A percentile compares a stretch with the other conserved stretches of the same genome.
These are phyloP conservation scores for Dentipellis fragilis DNA, from an alignment of 768 basidiomycete species.

Conservation along the genomic window DNA sequence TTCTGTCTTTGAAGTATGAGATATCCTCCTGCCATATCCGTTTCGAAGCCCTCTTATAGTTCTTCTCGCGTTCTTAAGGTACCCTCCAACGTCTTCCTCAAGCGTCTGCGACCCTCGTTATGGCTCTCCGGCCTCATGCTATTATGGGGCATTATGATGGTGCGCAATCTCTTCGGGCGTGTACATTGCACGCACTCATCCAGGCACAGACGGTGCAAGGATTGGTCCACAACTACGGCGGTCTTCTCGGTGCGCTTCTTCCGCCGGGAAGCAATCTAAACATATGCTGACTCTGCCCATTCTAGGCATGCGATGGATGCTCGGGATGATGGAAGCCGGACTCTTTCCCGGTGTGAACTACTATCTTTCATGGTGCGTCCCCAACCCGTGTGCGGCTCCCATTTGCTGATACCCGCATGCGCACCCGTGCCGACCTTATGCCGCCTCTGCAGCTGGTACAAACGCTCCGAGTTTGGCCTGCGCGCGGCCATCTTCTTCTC, in stretches of 20 bases:
- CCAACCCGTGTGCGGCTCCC: slow-evolving; percentile 4
- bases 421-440: background rate
- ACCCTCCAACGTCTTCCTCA: slow-evolving; percentile 65
- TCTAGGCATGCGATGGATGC: slow-evolving; percentile 61
- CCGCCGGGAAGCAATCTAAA: background rate
- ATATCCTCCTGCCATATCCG: slow-evolving; percentile 7
- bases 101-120: slow-evolving; percentile 63
- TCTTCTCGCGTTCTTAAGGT: slow-evolving; percentile 25
- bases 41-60: background rate
- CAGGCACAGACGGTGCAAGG: slow-evolving; percentile 57
- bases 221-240: slow-evolving; percentile 55
- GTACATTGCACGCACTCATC: background rate
- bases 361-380: slow-evolving; percentile 58
- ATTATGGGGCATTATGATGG: slow-evolving; percentile 71
- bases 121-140: slow-evolving; percentile 73
- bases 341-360: slow-evolving; percentile 46
- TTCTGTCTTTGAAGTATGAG: slow-evolving; percentile 53
- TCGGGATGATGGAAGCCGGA: slow-evolving; percentile 66
- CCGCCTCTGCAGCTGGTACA: slow-evolving; percentile 38
- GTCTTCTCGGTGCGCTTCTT: slow-evolving; percentile 43
- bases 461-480: slow-evolving; percentile 68
- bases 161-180: slow-evolving; percentile 17
- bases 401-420: background rate
- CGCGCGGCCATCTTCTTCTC: slow-evolving; percentile 37
- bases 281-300: background rate